phyloP scores from a whole-genome alignment of 495 filamentous ascomycete genomes.

The Hypoxylon lenormandii region DNA sequence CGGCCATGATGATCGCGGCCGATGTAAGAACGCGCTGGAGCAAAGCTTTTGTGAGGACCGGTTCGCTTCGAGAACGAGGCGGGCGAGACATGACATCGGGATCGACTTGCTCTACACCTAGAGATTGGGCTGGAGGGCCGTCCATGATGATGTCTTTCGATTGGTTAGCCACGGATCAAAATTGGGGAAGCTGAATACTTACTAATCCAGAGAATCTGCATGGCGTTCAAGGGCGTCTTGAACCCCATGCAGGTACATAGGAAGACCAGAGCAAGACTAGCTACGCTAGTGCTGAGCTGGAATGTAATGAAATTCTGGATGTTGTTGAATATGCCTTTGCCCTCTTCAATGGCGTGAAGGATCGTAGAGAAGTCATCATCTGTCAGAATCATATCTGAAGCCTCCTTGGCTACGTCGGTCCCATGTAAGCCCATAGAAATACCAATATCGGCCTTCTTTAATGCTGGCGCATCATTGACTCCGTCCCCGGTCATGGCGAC shows the following conservation, averaged over 20 bases:
- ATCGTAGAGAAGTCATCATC: slow-evolving; percentile 99
- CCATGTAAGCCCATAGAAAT: slow-evolving; percentile 96
- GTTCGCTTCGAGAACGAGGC: slow-evolving; percentile 82
- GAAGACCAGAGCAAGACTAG: slow-evolving; percentile 89
- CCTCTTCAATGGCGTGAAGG: slow-evolving; percentile 94
- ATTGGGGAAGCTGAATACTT: slow-evolving; percentile 54
- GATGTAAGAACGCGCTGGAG: slow-evolving; percentile 88
- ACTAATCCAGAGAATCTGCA: slow-evolving; percentile 99
- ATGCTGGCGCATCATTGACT: slow-evolving; percentile 94
- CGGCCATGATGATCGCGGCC: slow-evolving; percentile 86
- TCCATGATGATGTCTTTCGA: slow-evolving; percentile 96
- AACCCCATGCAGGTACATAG: slow-evolving; percentile 91
- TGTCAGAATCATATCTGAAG: slow-evolving; percentile 98
- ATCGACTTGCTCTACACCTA: slow-evolving; percentile 95
- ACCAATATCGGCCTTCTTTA: slow-evolving; percentile 98
- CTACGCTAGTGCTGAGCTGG: slow-evolving; percentile 96
- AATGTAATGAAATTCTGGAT: slow-evolving; percentile 99
- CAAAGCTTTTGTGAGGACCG: slow-evolving; percentile 84
- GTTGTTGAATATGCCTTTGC: slow-evolving; percentile 99
- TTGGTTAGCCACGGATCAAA: slow-evolving; percentile 23
- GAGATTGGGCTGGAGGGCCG: slow-evolving; percentile 94
- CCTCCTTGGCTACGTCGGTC: slow-evolving; percentile 98
- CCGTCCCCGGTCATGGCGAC: slow-evolving; percentile 99
- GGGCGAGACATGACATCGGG: slow-evolving; percentile 93
- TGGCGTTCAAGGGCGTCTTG: slow-evolving; percentile 93